Conservation (phyloP, 2,329 filamentous ascomycete genomes). For the Cladosporium oxysporum region DNA sequence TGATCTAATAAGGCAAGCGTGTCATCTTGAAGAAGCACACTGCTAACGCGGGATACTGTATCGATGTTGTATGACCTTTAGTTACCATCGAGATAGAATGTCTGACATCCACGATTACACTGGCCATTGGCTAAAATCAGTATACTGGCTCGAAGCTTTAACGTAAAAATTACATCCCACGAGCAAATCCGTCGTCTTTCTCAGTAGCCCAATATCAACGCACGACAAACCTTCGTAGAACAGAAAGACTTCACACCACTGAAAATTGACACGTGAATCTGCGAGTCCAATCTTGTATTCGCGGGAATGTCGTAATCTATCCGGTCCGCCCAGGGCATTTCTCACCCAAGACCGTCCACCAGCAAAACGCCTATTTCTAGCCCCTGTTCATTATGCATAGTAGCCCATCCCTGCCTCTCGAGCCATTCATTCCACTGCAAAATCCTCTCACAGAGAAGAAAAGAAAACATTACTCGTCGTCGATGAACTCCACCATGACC, state of each 20-base stretch:
- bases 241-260: neutral
- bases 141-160: too few species aligned
- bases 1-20: neutral
- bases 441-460: neutral
- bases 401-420: neutral
- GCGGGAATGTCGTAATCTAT: constrained; percentile 8
- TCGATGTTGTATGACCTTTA: neutral
- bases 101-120: too few species aligned
- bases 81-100: too few species aligned
- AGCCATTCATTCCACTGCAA: neutral
- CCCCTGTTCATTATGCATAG: constrained; percentile 16
- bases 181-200: neutral
- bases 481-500: constrained; percentile 84
- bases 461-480: constrained; percentile 28
- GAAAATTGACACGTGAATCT: neutral
- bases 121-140: too few species aligned
- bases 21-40: neutral
- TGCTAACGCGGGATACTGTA: too few species aligned
- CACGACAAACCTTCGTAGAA: neutral
- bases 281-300: constrained; percentile 3
- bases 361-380: constrained; percentile 9
- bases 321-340: neutral
- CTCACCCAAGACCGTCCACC: neutral
- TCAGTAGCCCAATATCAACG: neutral
- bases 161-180: neutral